Evolutionary conservation across 192 early-diverging fungal genomes (phyloP), one percentile per base, ranked within the genome.

Genomic region (Coemansia sp.): DNA sequence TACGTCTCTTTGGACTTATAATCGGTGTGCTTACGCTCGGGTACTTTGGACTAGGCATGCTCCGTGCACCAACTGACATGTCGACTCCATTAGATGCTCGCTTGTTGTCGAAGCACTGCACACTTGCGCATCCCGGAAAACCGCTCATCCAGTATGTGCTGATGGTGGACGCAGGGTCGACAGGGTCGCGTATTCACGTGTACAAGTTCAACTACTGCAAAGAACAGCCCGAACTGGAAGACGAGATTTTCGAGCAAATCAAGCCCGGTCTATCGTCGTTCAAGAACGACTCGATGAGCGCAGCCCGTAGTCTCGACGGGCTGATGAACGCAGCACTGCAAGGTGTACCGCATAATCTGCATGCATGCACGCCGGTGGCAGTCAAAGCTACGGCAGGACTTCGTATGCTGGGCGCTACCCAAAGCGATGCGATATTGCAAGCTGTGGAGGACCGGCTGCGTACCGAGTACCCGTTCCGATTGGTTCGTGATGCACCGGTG

Each of bases 321-420:
- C 79, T 98, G 56, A 71, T 98, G 82, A 60, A 91, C 22, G 69
- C 77, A 5, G 95, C 94, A n/a, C 69, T 94, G 48, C 60, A 84
- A 48, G 83, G 72, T 41, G 90, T 97, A 0, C 93, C 94, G 23
- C 56, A 72, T 58, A 72, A 85, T 25, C 65, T 91, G 52, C 85
- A 89, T 12, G 63, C 81, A 22, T 95, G 93, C 72, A 97, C 94
- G 10, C 95, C 95, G 0, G 72, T 98, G 60, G 87, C 94, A 0
- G 90, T 98, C 57, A 97, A 97, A 82, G 97, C 97, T 4, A 98
- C 97, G 0, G 97, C 97, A 2, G 96, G 96, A 0, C 72, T 98
- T 59, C 84, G 97, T 39, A 69, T 94, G 63, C 80, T 96, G 60
- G 91, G 90, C 7, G 68, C 75, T 1, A 78, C 82, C 2, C 85